These are phyloP conservation scores for Pholiota adiposa DNA, from an alignment of 1,284 basidiomycete species.

Conservation along the genomic window DNA sequence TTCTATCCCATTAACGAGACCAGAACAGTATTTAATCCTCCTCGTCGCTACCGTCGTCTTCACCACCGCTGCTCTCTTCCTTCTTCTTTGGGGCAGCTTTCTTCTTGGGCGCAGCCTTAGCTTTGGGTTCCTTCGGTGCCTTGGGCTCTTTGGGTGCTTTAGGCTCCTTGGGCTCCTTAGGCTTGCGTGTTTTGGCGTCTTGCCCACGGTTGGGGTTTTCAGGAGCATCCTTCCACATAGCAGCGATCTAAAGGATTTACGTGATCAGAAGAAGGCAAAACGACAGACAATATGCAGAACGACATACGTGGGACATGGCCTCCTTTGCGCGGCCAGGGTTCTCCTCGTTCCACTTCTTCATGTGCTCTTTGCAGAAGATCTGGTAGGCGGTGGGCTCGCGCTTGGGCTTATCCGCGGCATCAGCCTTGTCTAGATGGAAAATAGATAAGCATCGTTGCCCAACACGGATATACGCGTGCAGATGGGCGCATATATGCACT, in stretches of 20 bases:
- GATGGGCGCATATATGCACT: not conserved
- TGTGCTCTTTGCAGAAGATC: conserved; percentile 53
- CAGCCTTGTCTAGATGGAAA: conserved; percentile 29
- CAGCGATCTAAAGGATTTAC: conserved; percentile 46
- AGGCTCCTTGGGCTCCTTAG: conserved; percentile 38
- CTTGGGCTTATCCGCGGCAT: conserved; percentile 48
- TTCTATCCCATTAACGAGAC: not conserved
- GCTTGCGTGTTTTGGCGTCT: conserved; percentile 41
- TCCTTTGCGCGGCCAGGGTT: conserved; percentile 55
- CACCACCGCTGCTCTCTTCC: conserved; percentile 12
- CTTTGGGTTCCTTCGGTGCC: conserved; percentile 14
- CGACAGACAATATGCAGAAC: not conserved
- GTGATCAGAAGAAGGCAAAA: not conserved
- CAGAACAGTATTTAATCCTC: conserved; percentile 2
- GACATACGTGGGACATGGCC: conserved; percentile 53
- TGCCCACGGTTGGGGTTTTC: conserved; percentile 65
- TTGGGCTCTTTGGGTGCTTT: conserved; percentile 25
- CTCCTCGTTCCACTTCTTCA: conserved; percentile 56
- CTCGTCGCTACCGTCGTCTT: conserved; percentile 12
- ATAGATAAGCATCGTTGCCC: not conserved
- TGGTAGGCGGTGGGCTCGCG: conserved; percentile 59
- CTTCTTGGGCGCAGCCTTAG: conserved; percentile 17
- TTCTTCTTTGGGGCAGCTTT: conserved; percentile 15
- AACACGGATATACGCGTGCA: not conserved
- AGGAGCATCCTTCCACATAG: conserved; percentile 55